These are phyloP conservation scores for Fusarium sp. DNA, from an alignment of 2,329 filamentous ascomycete genomes.

Conservation along the genomic window DNA sequence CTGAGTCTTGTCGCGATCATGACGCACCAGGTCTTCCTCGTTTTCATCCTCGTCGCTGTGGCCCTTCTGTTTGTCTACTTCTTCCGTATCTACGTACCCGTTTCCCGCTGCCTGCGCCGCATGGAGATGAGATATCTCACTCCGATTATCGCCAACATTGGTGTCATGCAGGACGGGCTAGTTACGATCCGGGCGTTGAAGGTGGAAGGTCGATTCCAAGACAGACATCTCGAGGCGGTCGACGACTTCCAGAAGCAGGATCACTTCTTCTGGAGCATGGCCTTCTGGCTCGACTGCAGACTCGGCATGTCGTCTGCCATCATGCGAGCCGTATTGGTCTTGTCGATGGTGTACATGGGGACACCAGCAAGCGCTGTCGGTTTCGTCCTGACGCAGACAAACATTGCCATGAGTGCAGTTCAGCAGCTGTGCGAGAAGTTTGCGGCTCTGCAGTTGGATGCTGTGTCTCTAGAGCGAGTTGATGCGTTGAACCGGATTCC, in stretches of 20 bases:
- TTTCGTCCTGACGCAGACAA: slow-evolving; percentile 77
- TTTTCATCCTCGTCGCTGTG: slow-evolving; percentile 77
- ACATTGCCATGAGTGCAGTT: slow-evolving; percentile 52
- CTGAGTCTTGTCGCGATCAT: slow-evolving; percentile 83
- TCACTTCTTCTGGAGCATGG: slow-evolving; percentile 93
- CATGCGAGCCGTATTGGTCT: slow-evolving; percentile 79
- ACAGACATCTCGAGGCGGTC: slow-evolving; percentile 81
- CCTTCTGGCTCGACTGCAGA: slow-evolving; percentile 85
- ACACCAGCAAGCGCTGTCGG: slow-evolving; percentile 83
- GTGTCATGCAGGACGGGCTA: slow-evolving; percentile 85
- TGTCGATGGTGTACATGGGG: slow-evolving; percentile 80
- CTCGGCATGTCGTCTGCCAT: slow-evolving; percentile 72
- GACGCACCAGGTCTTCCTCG: slow-evolving; percentile 80
- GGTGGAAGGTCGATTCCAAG: slow-evolving; percentile 83
- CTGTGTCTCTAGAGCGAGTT: slow-evolving; percentile 89
- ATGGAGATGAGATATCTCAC: slow-evolving; percentile 92
- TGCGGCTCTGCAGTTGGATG: slow-evolving; percentile 89
- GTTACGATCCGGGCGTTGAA: slow-evolving; percentile 88
- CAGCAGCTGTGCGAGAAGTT: slow-evolving; percentile 79
- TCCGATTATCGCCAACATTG: slow-evolving; percentile 92
- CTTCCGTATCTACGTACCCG: slow-evolving; percentile 82
- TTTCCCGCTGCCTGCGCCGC: slow-evolving; percentile 84
- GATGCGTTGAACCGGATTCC: slow-evolving; percentile 85
- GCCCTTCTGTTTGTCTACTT: slow-evolving; percentile 77
- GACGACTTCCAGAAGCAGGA: slow-evolving; percentile 95